Percentiles rank a stretch among this genome's conserved stretches.
Conservation (phyloP, 345 rosid genomes). For the Salix koriyanagi region DNA sequence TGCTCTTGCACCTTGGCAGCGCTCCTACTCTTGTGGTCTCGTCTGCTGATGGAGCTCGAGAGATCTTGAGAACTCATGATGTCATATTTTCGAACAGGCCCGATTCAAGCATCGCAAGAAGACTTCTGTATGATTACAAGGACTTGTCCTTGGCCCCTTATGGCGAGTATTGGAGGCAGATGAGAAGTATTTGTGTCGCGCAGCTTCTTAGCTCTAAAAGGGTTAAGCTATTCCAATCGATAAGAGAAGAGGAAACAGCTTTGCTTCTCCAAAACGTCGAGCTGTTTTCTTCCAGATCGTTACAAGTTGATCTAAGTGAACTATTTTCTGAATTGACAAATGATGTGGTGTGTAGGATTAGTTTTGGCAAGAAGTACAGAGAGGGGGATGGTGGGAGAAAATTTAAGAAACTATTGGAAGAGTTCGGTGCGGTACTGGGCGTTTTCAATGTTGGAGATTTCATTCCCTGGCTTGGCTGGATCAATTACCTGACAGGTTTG, state of each 20-base stretch:
- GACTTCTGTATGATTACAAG: slow-evolving; percentile 32
- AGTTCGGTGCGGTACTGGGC: slow-evolving; percentile 33
- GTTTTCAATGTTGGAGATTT: slow-evolving; percentile 37
- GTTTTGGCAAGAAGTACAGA: slow-evolving; percentile 49
- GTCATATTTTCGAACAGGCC: slow-evolving; percentile 45
- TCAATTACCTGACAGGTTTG: slow-evolving; percentile 26
- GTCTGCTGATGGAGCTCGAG: slow-evolving; percentile 42
- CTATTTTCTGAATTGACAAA: slow-evolving; percentile 21
- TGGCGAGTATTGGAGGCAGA: slow-evolving; percentile 71
- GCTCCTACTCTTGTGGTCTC: slow-evolving; percentile 47
- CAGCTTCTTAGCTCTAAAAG: slow-evolving; percentile 49
- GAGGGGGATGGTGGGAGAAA: slow-evolving; percentile 24
- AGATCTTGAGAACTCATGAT: slow-evolving; percentile 57
- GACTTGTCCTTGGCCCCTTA: slow-evolving; percentile 45
- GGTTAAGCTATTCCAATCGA: slow-evolving; percentile 33
- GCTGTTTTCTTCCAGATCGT: slow-evolving; percentile 7
- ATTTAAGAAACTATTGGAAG: slow-evolving; percentile 26
- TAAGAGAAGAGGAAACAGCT: slow-evolving; percentile 45
- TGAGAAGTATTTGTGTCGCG: slow-evolving; percentile 43
- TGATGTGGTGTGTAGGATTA: slow-evolving; percentile 42
- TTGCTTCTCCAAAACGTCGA: slow-evolving; percentile 26
- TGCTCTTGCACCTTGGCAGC: slow-evolving; percentile 51
- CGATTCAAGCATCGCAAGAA: slow-evolving; percentile 1
- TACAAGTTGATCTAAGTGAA: slow-evolving; percentile 38
- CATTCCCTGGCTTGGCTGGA: slow-evolving; percentile 55